These are phyloP conservation scores for Scytalidium lignicola DNA, from an alignment of 2,329 filamentous ascomycete genomes.

Conservation along the genomic window DNA sequence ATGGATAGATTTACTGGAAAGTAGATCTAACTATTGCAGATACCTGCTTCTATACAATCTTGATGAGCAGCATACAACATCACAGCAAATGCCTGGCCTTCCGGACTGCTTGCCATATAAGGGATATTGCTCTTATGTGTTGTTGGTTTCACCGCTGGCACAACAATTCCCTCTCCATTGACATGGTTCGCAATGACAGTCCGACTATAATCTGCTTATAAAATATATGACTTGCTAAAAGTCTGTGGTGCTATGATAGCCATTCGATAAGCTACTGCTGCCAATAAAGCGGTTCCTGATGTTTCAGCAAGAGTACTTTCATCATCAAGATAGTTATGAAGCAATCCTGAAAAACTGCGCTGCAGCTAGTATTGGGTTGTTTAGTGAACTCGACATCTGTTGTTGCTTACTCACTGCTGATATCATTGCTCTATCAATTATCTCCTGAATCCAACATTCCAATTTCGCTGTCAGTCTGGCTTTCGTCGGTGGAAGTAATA, in stretches of 20 bases:
- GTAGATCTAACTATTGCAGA: constrained; percentile 1
- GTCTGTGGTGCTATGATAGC: constrained; percentile 32
- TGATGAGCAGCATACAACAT: constrained; percentile 37
- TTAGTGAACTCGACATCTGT: not conserved
- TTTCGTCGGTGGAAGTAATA: not conserved
- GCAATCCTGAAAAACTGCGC: constrained; percentile 29
- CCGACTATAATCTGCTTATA: constrained; percentile 38
- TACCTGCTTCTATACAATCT: constrained; percentile 25
- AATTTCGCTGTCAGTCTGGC: constrained; percentile 23
- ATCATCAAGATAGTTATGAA: constrained; percentile 43
- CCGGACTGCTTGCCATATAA: constrained; percentile 28
- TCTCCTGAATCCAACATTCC: constrained; percentile 29
- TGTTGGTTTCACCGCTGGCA: constrained; percentile 37
- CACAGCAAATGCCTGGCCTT: constrained; percentile 39
- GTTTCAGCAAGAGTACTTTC: constrained; percentile 41
- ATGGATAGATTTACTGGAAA: too few species aligned
- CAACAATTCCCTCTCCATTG: constrained; percentile 31
- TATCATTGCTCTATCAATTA: constrained; percentile 31
- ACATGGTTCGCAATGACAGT: constrained; percentile 30
- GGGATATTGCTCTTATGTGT: constrained; percentile 30
- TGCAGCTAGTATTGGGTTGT: not conserved
- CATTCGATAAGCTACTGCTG: constrained; percentile 40
- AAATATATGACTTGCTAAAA: constrained; percentile 31
- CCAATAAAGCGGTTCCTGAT: constrained; percentile 40
- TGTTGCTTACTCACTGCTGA: constrained; percentile 10